phyloP scores from a whole-genome alignment of 306 rosid species.

The Cucurbita argyrosperma region DNA sequence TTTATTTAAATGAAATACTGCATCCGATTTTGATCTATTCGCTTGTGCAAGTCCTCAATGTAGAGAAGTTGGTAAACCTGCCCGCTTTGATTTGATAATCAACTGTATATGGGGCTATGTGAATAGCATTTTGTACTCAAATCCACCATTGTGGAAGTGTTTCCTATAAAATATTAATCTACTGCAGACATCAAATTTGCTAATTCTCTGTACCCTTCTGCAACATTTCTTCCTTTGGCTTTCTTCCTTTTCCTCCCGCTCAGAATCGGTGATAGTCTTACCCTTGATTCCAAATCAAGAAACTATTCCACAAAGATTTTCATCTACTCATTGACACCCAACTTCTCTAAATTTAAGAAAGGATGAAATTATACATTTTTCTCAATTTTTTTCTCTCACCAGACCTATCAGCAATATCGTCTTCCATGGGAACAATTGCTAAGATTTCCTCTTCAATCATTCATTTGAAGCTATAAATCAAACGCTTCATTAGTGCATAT shows the following conservation, averaged over 20 bases:
- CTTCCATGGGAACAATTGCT: background rate
- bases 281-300: background rate
- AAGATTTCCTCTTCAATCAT: background rate
- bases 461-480: background rate
- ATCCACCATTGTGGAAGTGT: background rate
- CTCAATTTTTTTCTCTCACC: background rate
- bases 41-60: background rate
- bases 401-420: background rate
- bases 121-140: background rate
- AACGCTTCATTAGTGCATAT: background rate
- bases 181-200: background rate
- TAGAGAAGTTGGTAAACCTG: background rate
- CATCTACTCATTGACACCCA: background rate
- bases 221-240: background rate
- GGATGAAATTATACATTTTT: background rate
- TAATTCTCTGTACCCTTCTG: background rate
- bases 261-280: background rate
- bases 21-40: background rate
- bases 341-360: background rate
- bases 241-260: background rate
- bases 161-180: background rate
- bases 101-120: background rate
- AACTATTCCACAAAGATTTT: background rate
- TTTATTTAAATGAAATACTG: background rate
- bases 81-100: background rate